Evolutionary conservation across 78 protist genomes (phyloP), one percentile per base, ranked within the genome.

Genomic region (Protostelium mycophagum): DNA sequence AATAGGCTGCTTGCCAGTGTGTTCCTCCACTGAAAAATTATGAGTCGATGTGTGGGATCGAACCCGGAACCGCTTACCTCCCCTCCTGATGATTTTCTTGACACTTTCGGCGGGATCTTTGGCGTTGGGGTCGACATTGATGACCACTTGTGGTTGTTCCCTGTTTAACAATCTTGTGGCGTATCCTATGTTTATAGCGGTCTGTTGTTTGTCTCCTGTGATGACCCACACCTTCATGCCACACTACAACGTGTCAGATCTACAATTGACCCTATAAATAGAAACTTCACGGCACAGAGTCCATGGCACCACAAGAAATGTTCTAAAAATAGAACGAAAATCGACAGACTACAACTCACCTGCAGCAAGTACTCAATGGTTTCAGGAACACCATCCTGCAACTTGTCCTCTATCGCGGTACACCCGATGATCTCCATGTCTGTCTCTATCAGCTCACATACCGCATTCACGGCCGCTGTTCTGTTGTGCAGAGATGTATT

Each of bases 151-250:
- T 0, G 23, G 10, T 10, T 87, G 38, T 28, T 87, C 89, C 29
- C 86, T 86, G 34, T 85, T 23, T 28, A 96, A 84, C 39, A 97
- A 36, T 29, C 37, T 35, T 34, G 92, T 86, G n/a, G 98, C 88
- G 63, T 86, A 36, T 29, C 96, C 98, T 34, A 96, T 96, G 38
- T 96, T 96, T 86, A 96, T 96, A 1, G 98, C 98, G 0, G 98
- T 96, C 85, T 95, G 96, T 83, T 96, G 97, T 89, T 96, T 96
- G 88, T 96, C 98, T 38, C 98, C 98, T 16, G 98, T 96, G 38
- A 96, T 37, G 38, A 96, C 95, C 98, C 98, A 96, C 39, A 96
- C 93, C 36, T 89, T 63, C 84, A 97, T 35, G 35, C 98, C 98
- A n/a, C n/a, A 90, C 93, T 38, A 34, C 97, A 96, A 35, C 91